Percentiles rank a stretch among this genome's conserved stretches.
phyloP scores from a whole-genome alignment of 1,284 basidiomycete species.

The Porogramme epimiltina region DNA sequence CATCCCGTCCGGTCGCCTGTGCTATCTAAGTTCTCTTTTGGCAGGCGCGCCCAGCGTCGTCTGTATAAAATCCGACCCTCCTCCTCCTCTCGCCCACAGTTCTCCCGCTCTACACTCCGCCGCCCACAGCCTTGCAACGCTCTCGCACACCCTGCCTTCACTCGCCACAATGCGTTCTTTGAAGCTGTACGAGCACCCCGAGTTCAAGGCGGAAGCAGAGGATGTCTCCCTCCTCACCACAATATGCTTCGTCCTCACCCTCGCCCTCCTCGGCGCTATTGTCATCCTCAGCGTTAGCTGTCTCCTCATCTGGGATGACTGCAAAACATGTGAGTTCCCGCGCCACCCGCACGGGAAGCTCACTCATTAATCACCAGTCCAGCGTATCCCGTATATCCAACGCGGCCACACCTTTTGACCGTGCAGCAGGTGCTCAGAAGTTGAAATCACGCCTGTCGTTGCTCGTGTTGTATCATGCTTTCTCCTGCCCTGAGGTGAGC shows the following conservation, averaged over 20 bases:
- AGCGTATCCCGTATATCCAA: constrained; percentile 11
- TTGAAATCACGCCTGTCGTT: neutral
- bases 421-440: constrained; percentile 16
- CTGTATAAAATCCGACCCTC: constrained; percentile 10
- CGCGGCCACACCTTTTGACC: constrained; percentile 12
- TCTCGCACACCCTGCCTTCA: neutral
- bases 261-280: constrained; percentile 26
- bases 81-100: neutral
- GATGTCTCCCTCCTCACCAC: constrained; percentile 31
- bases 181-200: constrained; percentile 29
- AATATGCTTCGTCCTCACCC: constrained; percentile 29
- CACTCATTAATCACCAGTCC: constrained; percentile 1
- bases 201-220: constrained; percentile 23
- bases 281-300: constrained; percentile 29
- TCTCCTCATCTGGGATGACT: constrained; percentile 29
- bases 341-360: neutral
- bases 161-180: constrained; percentile 23
- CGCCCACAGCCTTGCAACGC: neutral
- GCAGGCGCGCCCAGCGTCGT: constrained; percentile 10
- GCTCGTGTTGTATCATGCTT: neutral
- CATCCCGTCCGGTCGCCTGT: constrained; percentile 1
- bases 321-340: constrained; percentile 24
- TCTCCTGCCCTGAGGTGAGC: neutral
- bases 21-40: constrained; percentile 1
- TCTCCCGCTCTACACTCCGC: neutral